Evolutionary conservation across 2,329 filamentous ascomycete genomes (phyloP), one percentile per base, ranked within the genome.

Genomic region (Monilinia aucupariae): DNA sequence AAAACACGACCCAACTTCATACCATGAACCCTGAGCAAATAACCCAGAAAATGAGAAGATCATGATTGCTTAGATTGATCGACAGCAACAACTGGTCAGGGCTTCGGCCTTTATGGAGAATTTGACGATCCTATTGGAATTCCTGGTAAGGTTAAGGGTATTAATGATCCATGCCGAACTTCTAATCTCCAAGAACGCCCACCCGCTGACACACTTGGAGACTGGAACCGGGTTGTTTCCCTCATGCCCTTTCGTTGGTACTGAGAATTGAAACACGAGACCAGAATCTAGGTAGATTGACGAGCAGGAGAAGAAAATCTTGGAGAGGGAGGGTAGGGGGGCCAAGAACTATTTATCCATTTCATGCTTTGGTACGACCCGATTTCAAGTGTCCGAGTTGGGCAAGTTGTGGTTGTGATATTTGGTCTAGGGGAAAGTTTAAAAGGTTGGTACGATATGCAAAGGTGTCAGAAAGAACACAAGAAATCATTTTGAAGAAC

Each of bases 11-110:
- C 51, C 60, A 62, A 62, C 60, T 58, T 49, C 60, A 62, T 47
- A 34, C 53, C 51, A 55, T 61, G 50, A 55, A 54, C 49, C 59
- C 50, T 34, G 39, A 30, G 30, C 30, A 34, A 22, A 49, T 32
- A 48, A 39, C 52, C 37, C 30, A 39, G 39, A 55, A 56, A 55
- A 39, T 37, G 20, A 49, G 43, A 49, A 56, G 51, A 55, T 58
- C 43, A 48, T 48, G 45, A 59, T 51, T 59, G 55, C 55, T 59
- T 48, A 62, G 27, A 62, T 62, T 56, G 60, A 62, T 62, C 60
- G 51, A 62, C 60, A 58, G 53, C 48, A 56, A 30, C 39, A 34
- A 61, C 55, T 56, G 60, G 60, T 62, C 60, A 61, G 27, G 59
- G 59, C 59, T 61, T 47, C 39, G 59, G 59, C 30, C 50, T 48